Evolutionary conservation across 768 basidiomycete genomes (phyloP).

Genomic region (Phlebiopsis gigantea): DNA sequence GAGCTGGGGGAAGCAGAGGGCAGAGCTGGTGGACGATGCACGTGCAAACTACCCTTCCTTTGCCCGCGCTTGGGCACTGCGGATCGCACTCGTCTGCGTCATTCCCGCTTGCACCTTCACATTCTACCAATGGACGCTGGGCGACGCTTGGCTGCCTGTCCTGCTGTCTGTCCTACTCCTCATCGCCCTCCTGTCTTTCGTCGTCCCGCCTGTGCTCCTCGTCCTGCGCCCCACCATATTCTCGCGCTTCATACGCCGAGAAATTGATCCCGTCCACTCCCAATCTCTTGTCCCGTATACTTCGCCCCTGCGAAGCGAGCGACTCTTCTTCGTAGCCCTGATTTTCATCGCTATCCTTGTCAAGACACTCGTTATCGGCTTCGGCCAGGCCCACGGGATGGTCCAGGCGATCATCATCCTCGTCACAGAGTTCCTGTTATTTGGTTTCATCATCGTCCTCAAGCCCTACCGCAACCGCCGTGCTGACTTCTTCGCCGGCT

Average conservation of each 20-base stretch:
- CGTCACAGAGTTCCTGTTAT: conserved; percentile 57
- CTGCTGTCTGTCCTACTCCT: conserved; percentile 72
- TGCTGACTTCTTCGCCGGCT: conserved; percentile 64
- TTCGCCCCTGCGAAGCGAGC: conserved; percentile 57
- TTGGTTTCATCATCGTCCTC: conserved; percentile 46
- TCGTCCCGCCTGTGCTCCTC: conserved; percentile 46
- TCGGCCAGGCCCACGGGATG: conserved; percentile 53
- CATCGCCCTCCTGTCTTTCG: conserved; percentile 41
- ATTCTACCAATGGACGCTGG: conserved; percentile 87
- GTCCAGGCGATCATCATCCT: conserved; percentile 67
- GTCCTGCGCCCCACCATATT: conserved; percentile 37
- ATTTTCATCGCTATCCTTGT: conserved; percentile 54
- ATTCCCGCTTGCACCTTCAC: conserved; percentile 72
- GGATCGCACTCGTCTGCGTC: conserved; percentile 60
- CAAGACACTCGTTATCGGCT: conserved; percentile 69
- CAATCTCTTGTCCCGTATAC: conserved; percentile 49
- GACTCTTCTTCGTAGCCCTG: conserved; percentile 63
- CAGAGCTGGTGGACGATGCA: conserved; percentile 18
- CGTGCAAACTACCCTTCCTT: conserved; percentile 38
- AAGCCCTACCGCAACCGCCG: conserved; percentile 65
- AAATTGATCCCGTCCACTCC: conserved; percentile 17
- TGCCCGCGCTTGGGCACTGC: conserved; percentile 55
- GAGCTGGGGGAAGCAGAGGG: conserved; percentile 17
- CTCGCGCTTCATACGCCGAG: conserved; percentile 19
- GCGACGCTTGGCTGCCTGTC: conserved; percentile 83